Conservation (phyloP, 1,139 yeast species). For the Yamadazyma mexicana region DNA sequence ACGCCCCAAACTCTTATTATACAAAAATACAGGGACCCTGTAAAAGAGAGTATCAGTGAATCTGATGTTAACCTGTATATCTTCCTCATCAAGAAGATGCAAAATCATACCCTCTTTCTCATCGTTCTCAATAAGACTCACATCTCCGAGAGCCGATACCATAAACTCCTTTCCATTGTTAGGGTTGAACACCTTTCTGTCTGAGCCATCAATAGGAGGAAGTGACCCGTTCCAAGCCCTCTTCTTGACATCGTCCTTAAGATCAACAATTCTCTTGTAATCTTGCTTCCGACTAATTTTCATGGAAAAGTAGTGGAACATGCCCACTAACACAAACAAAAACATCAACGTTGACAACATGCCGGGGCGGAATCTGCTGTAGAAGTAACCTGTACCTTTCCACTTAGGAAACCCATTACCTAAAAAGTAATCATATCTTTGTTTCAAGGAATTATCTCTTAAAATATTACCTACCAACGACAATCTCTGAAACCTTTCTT, state of each 20-base stretch:
- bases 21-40: slow-evolving; percentile 42
- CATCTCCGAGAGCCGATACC: slow-evolving; percentile 70
- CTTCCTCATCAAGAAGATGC: slow-evolving; percentile 35
- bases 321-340: slow-evolving; percentile 49
- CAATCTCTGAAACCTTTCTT: slow-evolving; percentile 68
- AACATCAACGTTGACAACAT: slow-evolving; percentile 51
- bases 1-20: slow-evolving; percentile 49
- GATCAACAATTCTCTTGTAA: slow-evolving; percentile 52
- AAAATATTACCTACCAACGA: slow-evolving; percentile 75
- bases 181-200: slow-evolving; percentile 37
- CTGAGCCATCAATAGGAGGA: slow-evolving; percentile 50
- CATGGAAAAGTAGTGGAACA: slow-evolving; percentile 60
- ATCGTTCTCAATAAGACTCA: slow-evolving; percentile 58
- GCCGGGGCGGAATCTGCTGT: slow-evolving; percentile 61
- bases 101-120: slow-evolving; percentile 35
- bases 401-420: slow-evolving; percentile 85
- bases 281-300: slow-evolving; percentile 61
- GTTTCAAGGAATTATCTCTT: slow-evolving; percentile 58
- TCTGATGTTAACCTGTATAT: slow-evolving; percentile 38
- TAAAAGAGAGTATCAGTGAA: slow-evolving; percentile 58
- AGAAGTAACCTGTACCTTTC: slow-evolving; percentile 55
- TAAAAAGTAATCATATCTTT: slow-evolving; percentile 82
- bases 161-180: slow-evolving; percentile 56
- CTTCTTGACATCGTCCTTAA: slow-evolving; percentile 51
- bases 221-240: slow-evolving; percentile 64